A percentile compares a stretch with the other conserved stretches of the same genome.
Conservation (phyloP, 139 green algal species). For the Auxenochlorella pyrenoidosa region DNA sequence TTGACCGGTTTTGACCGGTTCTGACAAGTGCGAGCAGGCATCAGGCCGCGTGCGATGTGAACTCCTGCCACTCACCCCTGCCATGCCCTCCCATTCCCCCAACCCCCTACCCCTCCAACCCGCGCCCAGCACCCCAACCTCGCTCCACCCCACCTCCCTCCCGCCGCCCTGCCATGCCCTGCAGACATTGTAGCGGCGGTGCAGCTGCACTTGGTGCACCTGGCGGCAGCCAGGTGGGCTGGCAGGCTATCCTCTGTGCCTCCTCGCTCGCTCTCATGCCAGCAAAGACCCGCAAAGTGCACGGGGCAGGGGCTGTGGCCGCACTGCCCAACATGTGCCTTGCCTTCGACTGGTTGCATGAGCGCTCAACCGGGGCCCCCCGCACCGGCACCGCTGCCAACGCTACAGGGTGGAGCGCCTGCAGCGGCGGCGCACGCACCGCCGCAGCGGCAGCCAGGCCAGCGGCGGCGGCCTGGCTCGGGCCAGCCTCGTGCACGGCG, state of each 20-base stretch:
- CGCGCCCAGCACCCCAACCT: no score
- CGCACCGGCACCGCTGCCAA: not conserved
- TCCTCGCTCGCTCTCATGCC: not conserved
- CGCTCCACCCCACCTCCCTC: not conserved
- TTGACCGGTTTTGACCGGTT: no score
- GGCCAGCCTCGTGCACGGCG: not conserved
- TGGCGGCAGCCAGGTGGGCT: conserved; percentile 25
- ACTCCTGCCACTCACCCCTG: not conserved
- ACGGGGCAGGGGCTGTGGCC: no score
- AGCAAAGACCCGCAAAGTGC: no score
- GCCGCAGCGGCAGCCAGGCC: not conserved
- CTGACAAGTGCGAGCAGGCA: no score
- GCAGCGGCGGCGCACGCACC: not conserved
- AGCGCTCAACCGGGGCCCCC: no score
- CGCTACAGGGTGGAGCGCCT: not conserved
- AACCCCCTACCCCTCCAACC: no score
- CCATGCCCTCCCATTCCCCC: not conserved
- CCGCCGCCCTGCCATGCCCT: not conserved
- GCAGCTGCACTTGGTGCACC: conserved; percentile 35
- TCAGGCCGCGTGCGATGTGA: not conserved
- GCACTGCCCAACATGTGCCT: no score
- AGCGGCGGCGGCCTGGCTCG: not conserved
- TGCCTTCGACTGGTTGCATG: no score
- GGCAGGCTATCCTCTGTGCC: not conserved
- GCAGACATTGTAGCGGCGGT: conserved; percentile 41